phyloP scores from a whole-genome alignment of 2,329 filamentous ascomycete genomes.

The Xylaria multiplex region DNA sequence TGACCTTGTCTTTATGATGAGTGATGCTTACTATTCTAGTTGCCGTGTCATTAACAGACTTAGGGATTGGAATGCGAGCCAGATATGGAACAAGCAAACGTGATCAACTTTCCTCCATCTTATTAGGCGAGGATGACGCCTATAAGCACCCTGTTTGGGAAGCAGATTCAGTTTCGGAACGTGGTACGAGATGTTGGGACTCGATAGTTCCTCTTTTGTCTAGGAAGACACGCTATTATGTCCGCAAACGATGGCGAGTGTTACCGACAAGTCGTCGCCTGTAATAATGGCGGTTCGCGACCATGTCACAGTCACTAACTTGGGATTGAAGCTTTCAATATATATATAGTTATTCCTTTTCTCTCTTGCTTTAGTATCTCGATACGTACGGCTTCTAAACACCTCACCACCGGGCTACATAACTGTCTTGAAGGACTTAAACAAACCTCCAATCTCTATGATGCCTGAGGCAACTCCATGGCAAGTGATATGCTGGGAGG shows the following conservation, averaged over 20 bases:
- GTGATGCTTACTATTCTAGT: neutral
- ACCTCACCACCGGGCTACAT: neutral
- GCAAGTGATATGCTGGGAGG: constrained; percentile 17
- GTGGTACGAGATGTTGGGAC: neutral
- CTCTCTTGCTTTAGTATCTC: neutral
- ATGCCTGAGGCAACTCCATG: constrained; percentile 4
- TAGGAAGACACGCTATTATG: constrained; percentile 6
- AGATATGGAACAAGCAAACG: neutral
- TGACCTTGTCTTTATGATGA: neutral
- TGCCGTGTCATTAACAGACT: neutral
- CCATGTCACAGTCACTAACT: constrained; percentile 17
- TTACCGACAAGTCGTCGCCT: neutral
- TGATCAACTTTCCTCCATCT: neutral
- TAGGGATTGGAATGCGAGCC: neutral
- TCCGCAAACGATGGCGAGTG: constrained; percentile 13
- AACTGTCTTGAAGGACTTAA: neutral
- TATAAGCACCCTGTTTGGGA: neutral
- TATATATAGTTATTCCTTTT: constrained; percentile 3
- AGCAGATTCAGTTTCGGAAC: neutral
- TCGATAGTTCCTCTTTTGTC: neutral
- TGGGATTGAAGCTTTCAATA: neutral
- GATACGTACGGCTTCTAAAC: neutral
- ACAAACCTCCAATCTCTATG: neutral
- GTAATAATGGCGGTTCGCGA: neutral
- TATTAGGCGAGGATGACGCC: neutral